A percentile compares a stretch with the other conserved stretches of the same genome.
Conservation (phyloP, 148 eudicot species). For the Limonium bicolor region DNA sequence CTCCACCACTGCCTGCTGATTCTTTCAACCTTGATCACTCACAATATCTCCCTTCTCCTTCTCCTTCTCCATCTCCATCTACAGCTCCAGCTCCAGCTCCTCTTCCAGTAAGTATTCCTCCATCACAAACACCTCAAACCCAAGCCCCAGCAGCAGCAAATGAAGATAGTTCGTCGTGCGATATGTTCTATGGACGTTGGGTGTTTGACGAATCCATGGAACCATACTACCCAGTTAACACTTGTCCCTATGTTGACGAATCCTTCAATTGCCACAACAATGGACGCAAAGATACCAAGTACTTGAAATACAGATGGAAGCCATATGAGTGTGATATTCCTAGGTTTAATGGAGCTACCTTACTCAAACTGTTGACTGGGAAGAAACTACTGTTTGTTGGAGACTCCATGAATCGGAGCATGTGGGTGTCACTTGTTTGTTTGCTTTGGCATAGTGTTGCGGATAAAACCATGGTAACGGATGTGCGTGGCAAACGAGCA, state of each 20-base stretch:
- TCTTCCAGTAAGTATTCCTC: too few species aligned
- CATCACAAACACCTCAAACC: too few species aligned
- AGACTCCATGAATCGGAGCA: slow-evolving; percentile 88
- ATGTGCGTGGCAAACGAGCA: too few species aligned
- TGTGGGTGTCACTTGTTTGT: slow-evolving; percentile 98
- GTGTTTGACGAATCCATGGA: slow-evolving; percentile 24
- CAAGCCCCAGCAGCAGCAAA: too few species aligned
- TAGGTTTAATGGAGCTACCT: slow-evolving; percentile 52
- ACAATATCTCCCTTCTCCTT: too few species aligned
- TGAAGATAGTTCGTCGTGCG: too few species aligned
- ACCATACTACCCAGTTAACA: slow-evolving; percentile 44
- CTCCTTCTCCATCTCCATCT: too few species aligned
- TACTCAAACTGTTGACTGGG: slow-evolving; percentile 70
- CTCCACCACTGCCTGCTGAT: too few species aligned
- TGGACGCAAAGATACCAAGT: slow-evolving; percentile 70
- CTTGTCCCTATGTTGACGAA: slow-evolving; percentile 64
- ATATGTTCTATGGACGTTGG: slow-evolving; percentile 77
- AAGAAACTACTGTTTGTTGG: slow-evolving; percentile 84
- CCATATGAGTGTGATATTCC: slow-evolving; percentile 49
- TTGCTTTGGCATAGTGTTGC: too few species aligned
- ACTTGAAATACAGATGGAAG: slow-evolving; percentile 61
- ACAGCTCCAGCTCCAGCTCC: too few species aligned
- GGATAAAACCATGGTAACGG: too few species aligned
- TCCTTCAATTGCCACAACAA: slow-evolving; percentile 73
- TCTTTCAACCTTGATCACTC: too few species aligned